Conservation (phyloP, 306 rosid species). For the Glycine latifolia region DNA sequence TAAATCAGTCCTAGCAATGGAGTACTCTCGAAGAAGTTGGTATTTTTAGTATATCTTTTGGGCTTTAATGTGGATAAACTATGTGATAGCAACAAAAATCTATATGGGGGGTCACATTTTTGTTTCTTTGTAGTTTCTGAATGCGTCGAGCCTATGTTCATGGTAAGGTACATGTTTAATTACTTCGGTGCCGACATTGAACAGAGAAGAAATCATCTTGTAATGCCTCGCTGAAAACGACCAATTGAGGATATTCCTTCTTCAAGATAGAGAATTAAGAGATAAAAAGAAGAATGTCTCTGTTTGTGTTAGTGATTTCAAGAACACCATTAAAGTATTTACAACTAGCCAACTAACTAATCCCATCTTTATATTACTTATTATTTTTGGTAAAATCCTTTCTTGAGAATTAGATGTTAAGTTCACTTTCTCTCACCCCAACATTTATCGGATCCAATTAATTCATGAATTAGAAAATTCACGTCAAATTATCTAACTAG, state of each 20-base stretch:
- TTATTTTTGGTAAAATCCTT: not conserved
- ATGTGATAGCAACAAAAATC: not conserved
- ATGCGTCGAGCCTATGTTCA: conserved; percentile 1
- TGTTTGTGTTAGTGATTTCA: conserved; percentile 1
- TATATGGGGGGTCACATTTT: not conserved
- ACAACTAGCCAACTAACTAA: not conserved
- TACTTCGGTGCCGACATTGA: conserved; percentile 37
- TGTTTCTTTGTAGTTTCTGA: conserved; percentile 20
- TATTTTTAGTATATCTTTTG: not conserved
- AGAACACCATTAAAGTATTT: conserved; percentile 16
- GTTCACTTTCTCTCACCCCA: no score
- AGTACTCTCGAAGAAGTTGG: not conserved
- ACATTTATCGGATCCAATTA: no score
- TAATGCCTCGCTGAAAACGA: not conserved
- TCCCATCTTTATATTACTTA: not conserved
- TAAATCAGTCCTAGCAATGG: not conserved
- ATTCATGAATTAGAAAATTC: no score
- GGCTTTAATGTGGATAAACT: not conserved
- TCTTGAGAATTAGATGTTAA: not conserved
- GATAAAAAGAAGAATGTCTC: conserved; percentile 26
- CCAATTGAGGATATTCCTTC: not conserved
- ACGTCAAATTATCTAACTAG: no score
- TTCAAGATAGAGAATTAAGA: conserved; percentile 27
- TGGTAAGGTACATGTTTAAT: not conserved
- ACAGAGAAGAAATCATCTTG: not conserved